Base-by-base conservation (phyloP, 1,284 basidiomycete species). In the Naganishia sp. region DNA sequence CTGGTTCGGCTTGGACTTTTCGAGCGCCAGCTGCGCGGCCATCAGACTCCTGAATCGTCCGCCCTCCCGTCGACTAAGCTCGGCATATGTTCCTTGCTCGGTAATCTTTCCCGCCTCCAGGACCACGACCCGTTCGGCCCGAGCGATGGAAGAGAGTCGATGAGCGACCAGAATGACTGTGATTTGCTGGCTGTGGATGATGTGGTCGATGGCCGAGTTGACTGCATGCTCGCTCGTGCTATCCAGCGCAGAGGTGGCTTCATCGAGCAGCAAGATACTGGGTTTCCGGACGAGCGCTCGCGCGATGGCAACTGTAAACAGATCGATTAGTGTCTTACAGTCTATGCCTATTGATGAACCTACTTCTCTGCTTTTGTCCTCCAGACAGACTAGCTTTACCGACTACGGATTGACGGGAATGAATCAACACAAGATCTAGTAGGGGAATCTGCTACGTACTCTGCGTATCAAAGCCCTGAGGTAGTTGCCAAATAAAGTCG, bases 401-500 rank as follows among this genome's bases (percentile, higher is more conserved):
- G 57, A 80, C 75, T 76, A 50, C 10, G 39, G 10, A 31, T 6
- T 25, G 28, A 45, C 6, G 41, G 13, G 3, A 17, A 35, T 3
- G 6, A 21, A 41, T 53, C 28, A 52, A 25, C 21, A 3, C 0
- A 10, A 70, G 64, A 56, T 66, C 64, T 31, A 70, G 15, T 64
- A 39, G 41, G 17, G 11, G 0, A 50, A 9, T 39, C 42, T 21
- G 6, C 68, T 70, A 76, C 84, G 69, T 69, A 88, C 87, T 87
- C 69, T 85, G 81, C 0, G 90, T 91, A 69, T 90, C 88, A 68
- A 90, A 88, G 0, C 88, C 92, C 65, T 91, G 83, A 13, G 94
- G 93, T 82, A 99, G 86, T 2, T 88, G 87, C 86, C 90, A 90
- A 49, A 99, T 88, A 75, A 97, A 99, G 72, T 95, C 92, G 78